phyloP scores from a whole-genome alignment of 73 alveolate genomes.

The Tetrahymena malaccensis region DNA sequence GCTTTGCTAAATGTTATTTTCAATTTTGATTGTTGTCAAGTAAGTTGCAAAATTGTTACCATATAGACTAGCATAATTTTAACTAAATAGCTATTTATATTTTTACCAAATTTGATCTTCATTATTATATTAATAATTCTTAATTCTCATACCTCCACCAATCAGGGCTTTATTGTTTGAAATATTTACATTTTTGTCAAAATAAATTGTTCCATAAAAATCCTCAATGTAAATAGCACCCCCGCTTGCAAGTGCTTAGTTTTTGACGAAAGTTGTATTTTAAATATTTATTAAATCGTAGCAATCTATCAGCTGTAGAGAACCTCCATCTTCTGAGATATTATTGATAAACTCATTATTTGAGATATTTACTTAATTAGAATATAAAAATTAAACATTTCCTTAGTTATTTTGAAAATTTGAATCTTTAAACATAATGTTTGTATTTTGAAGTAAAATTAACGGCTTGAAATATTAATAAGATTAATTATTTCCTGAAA shows the following conservation, averaged over 20 bases:
- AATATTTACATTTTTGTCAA: neutral
- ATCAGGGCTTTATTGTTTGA: neutral
- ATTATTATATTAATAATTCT: neutral
- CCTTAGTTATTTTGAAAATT: neutral
- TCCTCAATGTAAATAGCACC: neutral
- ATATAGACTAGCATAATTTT: neutral
- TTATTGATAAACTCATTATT: neutral
- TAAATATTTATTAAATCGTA: neutral
- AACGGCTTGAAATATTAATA: neutral
- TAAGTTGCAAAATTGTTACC: neutral
- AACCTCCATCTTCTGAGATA: neutral
- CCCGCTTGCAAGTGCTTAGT: neutral
- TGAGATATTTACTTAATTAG: neutral
- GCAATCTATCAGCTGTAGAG: neutral
- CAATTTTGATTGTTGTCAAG: neutral
- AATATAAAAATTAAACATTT: neutral
- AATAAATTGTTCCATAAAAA: neutral
- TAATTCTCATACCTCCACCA: neutral
- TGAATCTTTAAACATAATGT: neutral
- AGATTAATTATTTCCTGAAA: neutral
- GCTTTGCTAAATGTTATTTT: neutral
- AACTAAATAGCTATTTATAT: neutral
- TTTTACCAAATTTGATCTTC: neutral
- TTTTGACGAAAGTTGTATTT: neutral
- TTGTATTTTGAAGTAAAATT: neutral